Conservation (phyloP, 2,329 filamentous ascomycete species). For the Colletotrichum shisoi region DNA sequence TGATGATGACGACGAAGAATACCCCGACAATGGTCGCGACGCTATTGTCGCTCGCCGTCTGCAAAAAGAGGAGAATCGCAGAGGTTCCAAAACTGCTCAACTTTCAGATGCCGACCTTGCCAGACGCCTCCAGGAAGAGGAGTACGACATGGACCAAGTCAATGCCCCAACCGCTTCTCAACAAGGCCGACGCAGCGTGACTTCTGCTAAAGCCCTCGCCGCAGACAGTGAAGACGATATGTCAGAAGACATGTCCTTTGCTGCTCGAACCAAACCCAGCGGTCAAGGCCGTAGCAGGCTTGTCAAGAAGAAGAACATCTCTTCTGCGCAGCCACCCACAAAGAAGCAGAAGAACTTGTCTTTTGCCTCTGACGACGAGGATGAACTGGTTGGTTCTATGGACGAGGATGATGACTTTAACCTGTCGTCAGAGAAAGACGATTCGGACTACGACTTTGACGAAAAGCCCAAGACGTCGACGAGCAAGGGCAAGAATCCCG, state of each 20-base stretch:
- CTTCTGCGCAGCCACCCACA: constrained; percentile 38
- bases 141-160: constrained; percentile 41
- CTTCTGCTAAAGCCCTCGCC: background rate
- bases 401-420: constrained; percentile 41
- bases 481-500: constrained; percentile 10
- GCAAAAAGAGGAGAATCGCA: constrained; percentile 48
- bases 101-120: constrained; percentile 47
- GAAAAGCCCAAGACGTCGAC: constrained; percentile 10
- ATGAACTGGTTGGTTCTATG: constrained; percentile 39
- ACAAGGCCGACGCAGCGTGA: constrained; percentile 5
- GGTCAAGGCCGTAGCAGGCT: constrained; percentile 40
- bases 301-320: constrained; percentile 48
- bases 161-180: background rate
- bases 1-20: constrained; percentile 52
- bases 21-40: constrained; percentile 41
- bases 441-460: constrained; percentile 5
- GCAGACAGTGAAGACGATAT: constrained; percentile 26
- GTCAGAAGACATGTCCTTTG: constrained; percentile 22
- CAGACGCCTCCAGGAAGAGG: constrained; percentile 49
- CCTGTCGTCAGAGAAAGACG: constrained; percentile 1
- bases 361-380: constrained; percentile 31
- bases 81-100: constrained; percentile 13
- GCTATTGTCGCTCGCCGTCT: constrained; percentile 48
- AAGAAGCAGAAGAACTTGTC: constrained; percentile 34
- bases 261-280: constrained; percentile 39